phyloP scores from a whole-genome alignment of 2,329 filamentous ascomycete species.

The Didymella pinodella region DNA sequence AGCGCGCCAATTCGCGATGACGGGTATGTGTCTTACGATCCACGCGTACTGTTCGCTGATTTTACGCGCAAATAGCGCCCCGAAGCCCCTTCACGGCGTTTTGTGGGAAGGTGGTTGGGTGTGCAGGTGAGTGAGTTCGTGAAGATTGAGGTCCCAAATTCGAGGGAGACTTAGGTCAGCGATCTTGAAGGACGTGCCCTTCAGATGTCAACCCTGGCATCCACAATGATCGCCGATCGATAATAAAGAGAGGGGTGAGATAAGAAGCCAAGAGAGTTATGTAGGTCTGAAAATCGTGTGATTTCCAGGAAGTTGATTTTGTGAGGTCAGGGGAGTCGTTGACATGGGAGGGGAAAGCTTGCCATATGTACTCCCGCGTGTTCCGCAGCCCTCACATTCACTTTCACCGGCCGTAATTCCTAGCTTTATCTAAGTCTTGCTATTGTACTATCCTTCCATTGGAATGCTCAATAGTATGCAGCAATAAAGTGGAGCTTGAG shows the following conservation, averaged over 20 bases:
- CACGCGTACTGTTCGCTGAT: constrained; percentile 42
- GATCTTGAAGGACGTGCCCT: constrained; percentile 23
- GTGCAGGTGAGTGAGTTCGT: constrained; percentile 30
- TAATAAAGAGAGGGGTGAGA: constrained; percentile 3
- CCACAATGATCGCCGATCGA: constrained; percentile 19
- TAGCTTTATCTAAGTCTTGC: background rate
- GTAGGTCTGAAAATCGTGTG: background rate
- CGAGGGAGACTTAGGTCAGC: constrained; percentile 31
- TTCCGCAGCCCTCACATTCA: constrained; percentile 21
- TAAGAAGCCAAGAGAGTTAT: background rate
- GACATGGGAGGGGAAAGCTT: constrained; percentile 7
- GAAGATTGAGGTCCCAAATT: constrained; percentile 33
- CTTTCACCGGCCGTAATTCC: constrained; percentile 18
- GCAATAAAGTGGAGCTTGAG: background rate
- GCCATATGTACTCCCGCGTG: constrained; percentile 19
- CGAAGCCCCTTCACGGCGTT: constrained; percentile 39
- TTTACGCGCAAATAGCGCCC: constrained; percentile 40
- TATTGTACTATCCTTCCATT: background rate
- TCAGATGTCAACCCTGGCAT: constrained; percentile 26
- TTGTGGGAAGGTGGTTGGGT: constrained; percentile 37
- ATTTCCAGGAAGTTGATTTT: constrained; percentile 16
- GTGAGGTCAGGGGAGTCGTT: constrained; percentile 18
- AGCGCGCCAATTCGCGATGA: constrained; percentile 36
- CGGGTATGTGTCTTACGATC: constrained; percentile 33
- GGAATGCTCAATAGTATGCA: background rate